Base-by-base conservation (phyloP, 2,329 filamentous ascomycete genomes). In the Dactylellina sp. region DNA sequence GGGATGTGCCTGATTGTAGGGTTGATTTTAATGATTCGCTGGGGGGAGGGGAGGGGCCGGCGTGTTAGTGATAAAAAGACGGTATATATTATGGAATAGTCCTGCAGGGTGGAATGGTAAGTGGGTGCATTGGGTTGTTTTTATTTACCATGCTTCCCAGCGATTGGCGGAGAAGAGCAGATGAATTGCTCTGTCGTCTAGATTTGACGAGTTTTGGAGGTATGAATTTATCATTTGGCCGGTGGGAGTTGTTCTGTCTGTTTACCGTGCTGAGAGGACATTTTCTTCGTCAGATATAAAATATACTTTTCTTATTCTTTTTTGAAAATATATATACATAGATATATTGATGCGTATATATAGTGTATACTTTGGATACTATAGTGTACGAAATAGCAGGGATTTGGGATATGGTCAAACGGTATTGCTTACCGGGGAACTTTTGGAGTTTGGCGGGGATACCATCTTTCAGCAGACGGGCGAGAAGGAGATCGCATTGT, bases 181-280 rank as follows among this genome's bases (percentile, higher is more conserved):
- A 81, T 97, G 93, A 77, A 97, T 94, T 2, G 89, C 90, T 79
- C 96, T 92, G 80, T 97, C 93, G 75, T 95, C 91, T 81, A 93
- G 87, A 68, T 91, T 86, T 22, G 86, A 84, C 64, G 90, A 82
- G 70, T 89, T 89, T 76, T 87, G 89, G 75, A 97, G 86, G 80
- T 97, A 97, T 49, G 84, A 83, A 80, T 96, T 89, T 80, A 97
- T 97, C 86, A 96, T 90, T 78, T 91, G 87, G 0, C 93, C 93
- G 77, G 94, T 96, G 0, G 90, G 86, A 2, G 93, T 96, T 1
- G 88, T 89, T 76, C 93, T 86, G 80, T 97, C 92, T 93, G 76
- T 53, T 12, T 24, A 18, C 9, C 25, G 9, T 32, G 28, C 22
- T 59, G 7, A 25, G 35, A 35, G 32, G 60, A 40, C 24, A 25